Evolutionary conservation across 1,139 yeast genomes (phyloP).

Genomic region (Kodamaea sp.): DNA sequence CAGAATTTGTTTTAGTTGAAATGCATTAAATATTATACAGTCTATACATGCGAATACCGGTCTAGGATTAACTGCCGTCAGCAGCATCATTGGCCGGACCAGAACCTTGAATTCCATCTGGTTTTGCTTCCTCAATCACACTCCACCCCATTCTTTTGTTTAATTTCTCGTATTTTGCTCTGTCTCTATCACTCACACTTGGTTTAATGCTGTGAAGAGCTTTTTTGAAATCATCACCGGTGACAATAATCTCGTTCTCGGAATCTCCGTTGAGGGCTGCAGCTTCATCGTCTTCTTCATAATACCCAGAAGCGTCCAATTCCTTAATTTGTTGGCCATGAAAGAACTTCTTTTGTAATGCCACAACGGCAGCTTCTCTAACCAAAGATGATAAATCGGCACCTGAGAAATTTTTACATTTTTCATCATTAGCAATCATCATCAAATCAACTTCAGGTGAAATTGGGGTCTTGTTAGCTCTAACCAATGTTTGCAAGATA

Average conservation of each 20-base stretch:
- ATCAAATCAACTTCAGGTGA: constrained; percentile 57
- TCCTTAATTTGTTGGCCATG: constrained; percentile 46
- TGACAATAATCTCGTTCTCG: constrained; percentile 48
- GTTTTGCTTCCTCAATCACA: constrained; percentile 21
- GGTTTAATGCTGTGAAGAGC: constrained; percentile 82
- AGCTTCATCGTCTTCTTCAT: constrained; percentile 25
- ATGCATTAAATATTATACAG: not conserved
- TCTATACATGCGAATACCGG: not conserved
- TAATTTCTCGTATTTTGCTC: constrained; percentile 67
- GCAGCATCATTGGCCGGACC: not conserved
- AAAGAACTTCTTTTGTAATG: constrained; percentile 71
- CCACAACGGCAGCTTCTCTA: constrained; percentile 88
- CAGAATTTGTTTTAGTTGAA: too few species aligned
- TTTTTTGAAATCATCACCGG: constrained; percentile 58
- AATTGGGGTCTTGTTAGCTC: constrained; percentile 72
- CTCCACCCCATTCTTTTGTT: constrained; percentile 61
- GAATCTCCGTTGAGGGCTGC: constrained; percentile 25
- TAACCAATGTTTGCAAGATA: constrained; percentile 72
- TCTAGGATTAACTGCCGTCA: not conserved
- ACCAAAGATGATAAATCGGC: constrained; percentile 92
- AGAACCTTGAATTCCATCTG: constrained; percentile 4
- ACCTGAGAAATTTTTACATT: constrained; percentile 89
- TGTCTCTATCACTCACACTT: constrained; percentile 84
- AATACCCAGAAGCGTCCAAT: constrained; percentile 44
- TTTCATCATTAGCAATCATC: constrained; percentile 64